Evolutionary conservation across 208 protist species (phyloP).

Genomic region (Leishmania turanica): DNA sequence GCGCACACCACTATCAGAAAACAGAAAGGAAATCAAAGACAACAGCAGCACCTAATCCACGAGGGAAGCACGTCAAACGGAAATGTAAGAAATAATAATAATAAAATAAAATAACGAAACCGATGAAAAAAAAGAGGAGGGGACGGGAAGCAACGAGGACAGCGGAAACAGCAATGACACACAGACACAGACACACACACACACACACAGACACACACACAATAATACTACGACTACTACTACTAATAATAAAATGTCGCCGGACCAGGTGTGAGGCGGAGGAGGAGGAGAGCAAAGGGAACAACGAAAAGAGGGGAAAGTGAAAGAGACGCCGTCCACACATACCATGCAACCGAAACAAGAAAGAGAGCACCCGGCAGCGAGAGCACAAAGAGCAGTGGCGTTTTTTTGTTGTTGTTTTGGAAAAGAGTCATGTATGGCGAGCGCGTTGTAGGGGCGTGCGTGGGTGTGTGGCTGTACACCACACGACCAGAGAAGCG

Average conservation of each 20-base stretch:
- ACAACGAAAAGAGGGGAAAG: neutral
- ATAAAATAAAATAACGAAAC: conserved; percentile 3
- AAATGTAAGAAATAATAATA: neutral
- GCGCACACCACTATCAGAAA: neutral
- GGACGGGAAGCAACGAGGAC: no score
- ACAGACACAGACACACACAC: neutral
- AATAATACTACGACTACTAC: no score
- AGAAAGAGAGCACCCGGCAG: neutral
- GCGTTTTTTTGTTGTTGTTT: neutral
- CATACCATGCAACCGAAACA: neutral
- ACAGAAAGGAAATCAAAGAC: neutral
- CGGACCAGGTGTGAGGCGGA: neutral
- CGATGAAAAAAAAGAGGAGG: neutral
- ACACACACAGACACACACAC: neutral
- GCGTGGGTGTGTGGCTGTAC: neutral
- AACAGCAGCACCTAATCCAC: neutral
- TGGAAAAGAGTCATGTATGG: neutral
- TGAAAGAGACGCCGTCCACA: neutral
- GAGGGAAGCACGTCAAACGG: neutral
- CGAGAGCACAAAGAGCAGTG: neutral
- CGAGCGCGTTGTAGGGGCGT: neutral
- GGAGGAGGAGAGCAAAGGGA: neutral
- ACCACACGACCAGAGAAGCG: neutral
- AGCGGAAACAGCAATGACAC: conserved; percentile 14
- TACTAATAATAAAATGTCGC: neutral